Evolutionary conservation across 192 early-diverging fungal species (phyloP), one percentile per base, ranked within the genome.

Genomic region (Globomyces pollinis-pini): DNA sequence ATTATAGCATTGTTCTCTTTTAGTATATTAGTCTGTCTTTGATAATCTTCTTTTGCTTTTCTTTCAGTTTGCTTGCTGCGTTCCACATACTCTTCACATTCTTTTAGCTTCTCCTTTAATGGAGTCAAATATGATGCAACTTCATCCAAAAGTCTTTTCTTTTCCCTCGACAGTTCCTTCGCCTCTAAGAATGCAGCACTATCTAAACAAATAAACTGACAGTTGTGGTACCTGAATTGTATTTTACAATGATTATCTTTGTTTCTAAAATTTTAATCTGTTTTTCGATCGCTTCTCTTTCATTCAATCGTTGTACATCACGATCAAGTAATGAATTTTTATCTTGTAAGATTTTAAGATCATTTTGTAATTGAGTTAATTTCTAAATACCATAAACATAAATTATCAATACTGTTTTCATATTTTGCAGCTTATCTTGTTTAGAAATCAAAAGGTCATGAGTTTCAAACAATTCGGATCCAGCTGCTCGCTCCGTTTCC

Each of bases 401-500:
- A n/a, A n/a, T n/a, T n/a, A n/a, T n/a, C n/a, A n/a, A n/a, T n/a
- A n/a, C n/a, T n/a, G 50, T 26, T 38, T 73, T 39, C 3, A 68
- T 5, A 21, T 38, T 61, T 44, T 63, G 61, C 44, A 68, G 39
- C 31, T 78, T 54, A n/a, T 59, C 61, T 41, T 67, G 61, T 6
- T 62, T 13, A 11, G 45, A 62, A 12, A 84, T 83, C 21, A 98
- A 71, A 38, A 84, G 61, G 16, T 84, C 57, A 50, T 95, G 93
- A 65, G 73, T 72, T 26, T 68, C 65, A 6, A 80, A 32, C 55
- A 96, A 63, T 38, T 90, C 65, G 18, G 78, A 80, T 3, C 90
- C 93, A 13, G 86, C 86, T 0, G 95, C 91, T 5, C 80, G 64
- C 62, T 94, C 88, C 3, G 95, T 98, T 64, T 90, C 87, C 34